Evolutionary conservation across 2,329 filamentous ascomycete species (phyloP).

Genomic region (Colletotrichum sp.): DNA sequence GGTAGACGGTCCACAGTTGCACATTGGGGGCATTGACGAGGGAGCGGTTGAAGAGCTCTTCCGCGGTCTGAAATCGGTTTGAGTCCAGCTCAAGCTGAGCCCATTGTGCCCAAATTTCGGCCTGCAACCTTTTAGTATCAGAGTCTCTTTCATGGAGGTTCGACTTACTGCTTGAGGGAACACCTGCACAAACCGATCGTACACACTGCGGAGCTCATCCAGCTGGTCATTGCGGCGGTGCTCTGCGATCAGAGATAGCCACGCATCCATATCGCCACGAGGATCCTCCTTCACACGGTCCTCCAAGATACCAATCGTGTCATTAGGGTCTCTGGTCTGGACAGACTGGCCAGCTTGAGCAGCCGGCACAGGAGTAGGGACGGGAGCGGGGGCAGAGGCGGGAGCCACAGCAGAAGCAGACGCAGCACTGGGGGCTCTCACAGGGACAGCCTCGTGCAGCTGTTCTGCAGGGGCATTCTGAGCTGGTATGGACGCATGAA

Average conservation of each 20-base stretch:
- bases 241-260: constrained; percentile 86
- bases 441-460: constrained; percentile 25
- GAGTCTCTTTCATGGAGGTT: background rate
- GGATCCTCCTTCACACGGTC: constrained; percentile 92
- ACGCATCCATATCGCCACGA: constrained; percentile 89
- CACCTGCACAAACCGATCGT: constrained; percentile 83
- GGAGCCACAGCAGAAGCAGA: constrained; percentile 39
- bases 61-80: constrained; percentile 81
- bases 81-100: constrained; percentile 88
- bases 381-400: constrained; percentile 42
- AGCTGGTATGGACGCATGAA: constrained; percentile 9
- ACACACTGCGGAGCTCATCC: constrained; percentile 80
- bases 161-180: constrained; percentile 89
- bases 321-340: constrained; percentile 56
- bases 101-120: constrained; percentile 89
- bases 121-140: constrained; percentile 61
- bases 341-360: constrained; percentile 20
- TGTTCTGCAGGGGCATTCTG: constrained; percentile 19
- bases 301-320: constrained; percentile 82
- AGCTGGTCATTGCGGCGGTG: constrained; percentile 82
- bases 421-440: constrained; percentile 8
- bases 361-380: constrained; percentile 27
- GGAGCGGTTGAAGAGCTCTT: constrained; percentile 82
- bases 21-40: constrained; percentile 83
- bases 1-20: constrained; percentile 88